Percentiles rank a stretch among this genome's conserved stretches.
Conservation (phyloP, 208 protist species). For the Blechomonas ayalai region DNA sequence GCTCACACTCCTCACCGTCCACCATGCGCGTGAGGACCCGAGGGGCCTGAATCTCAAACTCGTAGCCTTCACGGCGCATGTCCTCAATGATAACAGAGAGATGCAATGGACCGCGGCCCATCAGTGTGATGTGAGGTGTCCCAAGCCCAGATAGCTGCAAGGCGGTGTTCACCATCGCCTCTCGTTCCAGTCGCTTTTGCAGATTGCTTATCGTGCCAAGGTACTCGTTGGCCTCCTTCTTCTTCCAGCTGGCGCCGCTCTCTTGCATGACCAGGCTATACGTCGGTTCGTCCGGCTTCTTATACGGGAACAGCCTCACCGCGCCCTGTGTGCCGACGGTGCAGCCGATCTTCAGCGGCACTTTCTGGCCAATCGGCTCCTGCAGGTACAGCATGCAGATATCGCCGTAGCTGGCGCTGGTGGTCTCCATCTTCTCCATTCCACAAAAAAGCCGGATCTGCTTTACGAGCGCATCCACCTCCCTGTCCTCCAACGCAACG, state of each 20-base stretch:
- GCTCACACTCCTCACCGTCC: slow-evolving; percentile 77
- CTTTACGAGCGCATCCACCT: slow-evolving; percentile 80
- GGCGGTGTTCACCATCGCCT: slow-evolving; percentile 93
- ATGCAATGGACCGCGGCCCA: slow-evolving; percentile 95
- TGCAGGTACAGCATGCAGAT: slow-evolving; percentile 80
- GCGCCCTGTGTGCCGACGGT: slow-evolving; percentile 70
- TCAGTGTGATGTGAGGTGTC: slow-evolving; percentile 68
- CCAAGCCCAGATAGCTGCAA: slow-evolving; percentile 53
- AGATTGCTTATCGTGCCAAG: slow-evolving; percentile 55
- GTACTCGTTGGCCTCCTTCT: slow-evolving; percentile 82
- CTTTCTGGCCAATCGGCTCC: slow-evolving; percentile 78
- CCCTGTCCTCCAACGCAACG: slow-evolving; percentile 75
- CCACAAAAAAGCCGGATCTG: slow-evolving; percentile 81
- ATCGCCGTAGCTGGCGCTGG: slow-evolving; percentile 71
- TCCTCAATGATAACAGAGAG: slow-evolving; percentile 96
- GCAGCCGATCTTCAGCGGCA: slow-evolving; percentile 85
- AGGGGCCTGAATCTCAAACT: slow-evolving; percentile 94
- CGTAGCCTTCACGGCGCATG: slow-evolving; percentile 96
- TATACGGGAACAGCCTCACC: slow-evolving; percentile 75
- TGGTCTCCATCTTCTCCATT: slow-evolving; percentile 61
- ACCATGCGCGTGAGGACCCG: slow-evolving; percentile 79
- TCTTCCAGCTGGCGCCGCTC: slow-evolving; percentile 88
- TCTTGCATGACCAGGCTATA: slow-evolving; percentile 88
- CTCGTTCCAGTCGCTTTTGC: slow-evolving; percentile 75
- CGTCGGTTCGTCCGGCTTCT: slow-evolving; percentile 93